phyloP scores from a whole-genome alignment of 179 eudicot species.

The Nepenthes alata region DNA sequence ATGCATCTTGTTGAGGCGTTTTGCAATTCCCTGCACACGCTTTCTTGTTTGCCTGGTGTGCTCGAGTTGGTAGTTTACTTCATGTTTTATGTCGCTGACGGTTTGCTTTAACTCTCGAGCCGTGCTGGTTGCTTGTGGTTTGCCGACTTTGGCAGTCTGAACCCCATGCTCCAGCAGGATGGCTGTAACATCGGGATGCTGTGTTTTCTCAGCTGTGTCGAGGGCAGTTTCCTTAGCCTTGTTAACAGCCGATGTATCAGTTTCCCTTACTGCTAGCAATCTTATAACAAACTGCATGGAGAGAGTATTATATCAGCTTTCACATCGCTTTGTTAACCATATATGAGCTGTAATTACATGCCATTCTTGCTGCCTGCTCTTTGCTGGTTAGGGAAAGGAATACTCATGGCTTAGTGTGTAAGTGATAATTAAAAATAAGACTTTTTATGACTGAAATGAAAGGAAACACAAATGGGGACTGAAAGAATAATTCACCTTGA shows the following conservation, averaged over 20 bases:
- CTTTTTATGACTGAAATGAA: too few species aligned
- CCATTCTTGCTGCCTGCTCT: neutral
- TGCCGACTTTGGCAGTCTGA: constrained; percentile 39
- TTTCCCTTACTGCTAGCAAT: constrained; percentile 32
- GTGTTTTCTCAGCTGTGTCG: constrained; percentile 73
- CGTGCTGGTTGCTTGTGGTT: constrained; percentile 42
- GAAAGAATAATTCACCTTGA: too few species aligned
- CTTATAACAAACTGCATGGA: constrained; percentile 49
- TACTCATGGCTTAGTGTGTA: neutral
- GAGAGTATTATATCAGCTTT: neutral
- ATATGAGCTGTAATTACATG: neutral
- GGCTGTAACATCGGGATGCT: constrained; percentile 30
- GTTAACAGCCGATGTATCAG: constrained; percentile 44
- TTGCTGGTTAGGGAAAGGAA: too few species aligned
- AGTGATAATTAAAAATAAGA: neutral
- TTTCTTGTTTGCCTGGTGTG: constrained; percentile 73
- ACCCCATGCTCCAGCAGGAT: constrained; percentile 58
- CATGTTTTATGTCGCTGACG: constrained; percentile 89
- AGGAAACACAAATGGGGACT: too few species aligned
- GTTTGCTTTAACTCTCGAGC: constrained; percentile 71
- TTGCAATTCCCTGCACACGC: constrained; percentile 78
- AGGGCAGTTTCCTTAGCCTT: constrained; percentile 65
- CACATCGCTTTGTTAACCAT: neutral
- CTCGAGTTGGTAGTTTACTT: constrained; percentile 77
- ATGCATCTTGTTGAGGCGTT: constrained; percentile 85